Evolutionary conservation across 139 green algal species (phyloP), one percentile per base, ranked within the genome.

Genomic region (Closterium sp.): DNA sequence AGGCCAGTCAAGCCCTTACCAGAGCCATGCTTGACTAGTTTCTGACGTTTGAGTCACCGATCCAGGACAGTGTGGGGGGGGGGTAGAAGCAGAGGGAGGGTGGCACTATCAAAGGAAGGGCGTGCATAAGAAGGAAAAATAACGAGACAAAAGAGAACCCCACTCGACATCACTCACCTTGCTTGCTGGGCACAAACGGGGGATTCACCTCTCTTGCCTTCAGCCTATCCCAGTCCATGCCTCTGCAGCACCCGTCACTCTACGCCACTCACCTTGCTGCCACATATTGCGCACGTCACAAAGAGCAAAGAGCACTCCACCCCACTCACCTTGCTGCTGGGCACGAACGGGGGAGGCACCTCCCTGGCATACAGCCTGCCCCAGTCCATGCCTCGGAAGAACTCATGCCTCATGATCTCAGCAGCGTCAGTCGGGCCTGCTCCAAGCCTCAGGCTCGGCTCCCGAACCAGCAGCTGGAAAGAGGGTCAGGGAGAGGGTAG

Each of bases 391-490:
- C 84, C 91, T 70, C 94, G 31, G 70, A 95, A 95, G 92, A 95
- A 95, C 22, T 91, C 34, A 92, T 95, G 93, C 34, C 38, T 89
- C 92, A 95, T 95, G 88, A 95, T 95, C 34, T 95, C 93, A 1
- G 95, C 93, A n/a, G 88, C 93, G 27, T 95, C 93, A 2, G 27
- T 73, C 0, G 62, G 28, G 22, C 93, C 34, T n/a, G 86, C 87
- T 94, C 93, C 93, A 9, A 95, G 86, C 29, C 93, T 73, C 62
- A 31, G 88, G 89, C 96, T 90, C 50, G 93, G 93, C 24, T 95
- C 85, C 30, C 93, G 62, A n/a, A 94, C 87, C 86, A 95, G 31
- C 89, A 95, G 30, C 93, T 94, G 62, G 27, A 86, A n/a, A 7
- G 22, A 89, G 17, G 17, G 62, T 79, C 13, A 9, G 38, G 7